These are phyloP conservation scores for Nicotiana knightiana DNA, from an alignment of 257 asterid genomes.

Conservation along the genomic window DNA sequence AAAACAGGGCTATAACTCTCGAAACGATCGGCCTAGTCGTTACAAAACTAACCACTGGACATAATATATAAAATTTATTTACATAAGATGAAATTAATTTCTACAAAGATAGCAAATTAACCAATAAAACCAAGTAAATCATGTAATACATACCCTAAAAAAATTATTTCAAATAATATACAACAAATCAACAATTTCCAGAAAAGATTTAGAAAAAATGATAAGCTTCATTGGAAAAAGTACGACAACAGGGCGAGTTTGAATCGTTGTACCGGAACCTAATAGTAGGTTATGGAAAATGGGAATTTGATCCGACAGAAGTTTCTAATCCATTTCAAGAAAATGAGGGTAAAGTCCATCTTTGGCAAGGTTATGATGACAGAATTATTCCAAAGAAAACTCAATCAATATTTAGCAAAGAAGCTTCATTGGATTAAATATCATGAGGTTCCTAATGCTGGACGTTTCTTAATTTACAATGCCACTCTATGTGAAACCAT, in stretches of 20 bases:
- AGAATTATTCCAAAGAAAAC: constrained; percentile 30
- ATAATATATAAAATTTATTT: too few relatives aligned
- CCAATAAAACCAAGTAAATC: too few relatives aligned
- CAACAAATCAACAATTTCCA: too few relatives aligned
- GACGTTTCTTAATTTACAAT: constrained; percentile 45
- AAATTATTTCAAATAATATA: too few relatives aligned
- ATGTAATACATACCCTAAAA: too few relatives aligned
- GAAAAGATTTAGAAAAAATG: too few relatives aligned
- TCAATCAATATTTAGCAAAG: constrained; percentile 39
- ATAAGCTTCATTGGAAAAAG: too few relatives aligned
- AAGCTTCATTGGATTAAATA: constrained; percentile 59
- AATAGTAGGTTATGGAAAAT: constrained; percentile 36
- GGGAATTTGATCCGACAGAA: constrained; percentile 63
- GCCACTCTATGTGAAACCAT: constrained; percentile 43
- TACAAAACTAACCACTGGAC: too few relatives aligned
- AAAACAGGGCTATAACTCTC: too few relatives aligned
- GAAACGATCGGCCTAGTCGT: too few relatives aligned
- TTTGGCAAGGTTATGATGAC: constrained; percentile 80
- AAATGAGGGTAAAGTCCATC: constrained; percentile 50
- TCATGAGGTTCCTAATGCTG: constrained; percentile 61
- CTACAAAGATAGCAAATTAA: too few relatives aligned
- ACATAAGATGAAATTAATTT: too few relatives aligned
- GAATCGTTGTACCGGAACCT: constrained; percentile 57
- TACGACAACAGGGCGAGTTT: constrained; percentile 49
- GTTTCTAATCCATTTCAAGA: constrained; percentile 48